Evolutionary conservation across 139 green algal species (phyloP).

Genomic region (Chlorella sp.): DNA sequence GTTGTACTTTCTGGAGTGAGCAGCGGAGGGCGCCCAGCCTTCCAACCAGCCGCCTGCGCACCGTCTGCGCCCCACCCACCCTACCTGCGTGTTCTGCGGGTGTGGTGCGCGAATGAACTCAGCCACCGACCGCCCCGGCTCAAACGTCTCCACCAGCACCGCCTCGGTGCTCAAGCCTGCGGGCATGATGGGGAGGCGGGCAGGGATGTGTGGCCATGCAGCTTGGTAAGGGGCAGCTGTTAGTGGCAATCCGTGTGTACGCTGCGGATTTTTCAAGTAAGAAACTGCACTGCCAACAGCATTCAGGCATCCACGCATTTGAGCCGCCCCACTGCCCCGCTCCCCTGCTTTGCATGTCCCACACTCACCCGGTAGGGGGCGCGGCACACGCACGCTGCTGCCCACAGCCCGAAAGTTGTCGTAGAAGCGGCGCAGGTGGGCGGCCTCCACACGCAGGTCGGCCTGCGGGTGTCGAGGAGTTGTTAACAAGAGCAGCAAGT

Average conservation of each 20-base stretch:
- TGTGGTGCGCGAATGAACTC: conserved; percentile 67
- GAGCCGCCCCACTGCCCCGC: too few species aligned
- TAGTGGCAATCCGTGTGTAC: too few species aligned
- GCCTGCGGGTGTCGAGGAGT: conserved; percentile 48
- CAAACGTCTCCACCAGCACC: conserved; percentile 94
- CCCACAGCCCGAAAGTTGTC: conserved; percentile 77
- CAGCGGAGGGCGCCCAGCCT: too few species aligned
- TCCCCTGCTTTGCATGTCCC: too few species aligned
- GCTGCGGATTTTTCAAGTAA: too few species aligned
- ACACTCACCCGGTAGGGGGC: conserved; percentile 4
- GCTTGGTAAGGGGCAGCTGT: too few species aligned
- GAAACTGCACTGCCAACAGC: too few species aligned
- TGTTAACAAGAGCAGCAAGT: too few species aligned
- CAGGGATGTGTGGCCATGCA: not conserved
- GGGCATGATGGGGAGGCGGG: not conserved
- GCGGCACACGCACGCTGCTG: conserved; percentile 74
- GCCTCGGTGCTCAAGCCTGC: conserved; percentile 40
- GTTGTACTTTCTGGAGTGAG: too few species aligned
- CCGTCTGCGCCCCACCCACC: too few species aligned
- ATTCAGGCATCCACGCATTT: too few species aligned
- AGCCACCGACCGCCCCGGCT: conserved; percentile 74
- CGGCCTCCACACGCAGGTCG: conserved; percentile 87
- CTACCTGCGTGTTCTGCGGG: conserved; percentile 65
- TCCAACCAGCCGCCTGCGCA: not conserved
- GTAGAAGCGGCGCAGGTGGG: conserved; percentile 79